Evolutionary conservation across 108 stramenopile species (phyloP).

Genomic region (Nitzschia sp.): DNA sequence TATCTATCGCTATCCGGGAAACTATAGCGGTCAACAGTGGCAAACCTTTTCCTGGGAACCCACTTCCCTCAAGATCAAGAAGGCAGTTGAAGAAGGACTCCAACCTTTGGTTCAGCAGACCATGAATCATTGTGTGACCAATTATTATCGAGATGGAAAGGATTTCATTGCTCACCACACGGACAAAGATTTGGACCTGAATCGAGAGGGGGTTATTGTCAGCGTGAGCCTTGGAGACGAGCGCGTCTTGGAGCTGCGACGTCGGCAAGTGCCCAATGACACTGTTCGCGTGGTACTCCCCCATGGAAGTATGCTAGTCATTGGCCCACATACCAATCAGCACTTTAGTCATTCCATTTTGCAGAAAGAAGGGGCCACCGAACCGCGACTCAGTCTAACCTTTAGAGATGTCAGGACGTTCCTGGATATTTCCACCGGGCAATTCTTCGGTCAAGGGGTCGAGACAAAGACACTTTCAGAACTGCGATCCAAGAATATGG

Average conservation of each 20-base stretch:
- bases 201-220: conserved; percentile 67
- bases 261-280: conserved; percentile 58
- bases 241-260: conserved; percentile 60
- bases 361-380: conserved; percentile 32
- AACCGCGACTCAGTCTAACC: conserved; percentile 63
- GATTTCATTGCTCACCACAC: conserved; percentile 74
- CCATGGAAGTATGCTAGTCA: conserved; percentile 68
- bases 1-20: conserved; percentile 75
- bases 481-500: conserved; percentile 22
- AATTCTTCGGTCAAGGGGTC: conserved; percentile 72
- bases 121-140: conserved; percentile 82
- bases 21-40: conserved; percentile 73
- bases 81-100: conserved; percentile 56
- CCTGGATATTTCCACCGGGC: conserved; percentile 47
- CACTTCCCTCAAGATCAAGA: conserved; percentile 53
- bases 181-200: conserved; percentile 78
- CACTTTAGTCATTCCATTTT: conserved; percentile 73
- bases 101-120: conserved; percentile 58
- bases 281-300: conserved; percentile 54
- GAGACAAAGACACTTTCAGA: conserved; percentile 24
- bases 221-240: conserved; percentile 65
- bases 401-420: conserved; percentile 68
- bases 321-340: conserved; percentile 68
- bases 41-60: conserved; percentile 64
- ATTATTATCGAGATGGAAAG: conserved; percentile 66